Conservation (phyloP, 257 asterid genomes). For the Scutellaria barbata region DNA sequence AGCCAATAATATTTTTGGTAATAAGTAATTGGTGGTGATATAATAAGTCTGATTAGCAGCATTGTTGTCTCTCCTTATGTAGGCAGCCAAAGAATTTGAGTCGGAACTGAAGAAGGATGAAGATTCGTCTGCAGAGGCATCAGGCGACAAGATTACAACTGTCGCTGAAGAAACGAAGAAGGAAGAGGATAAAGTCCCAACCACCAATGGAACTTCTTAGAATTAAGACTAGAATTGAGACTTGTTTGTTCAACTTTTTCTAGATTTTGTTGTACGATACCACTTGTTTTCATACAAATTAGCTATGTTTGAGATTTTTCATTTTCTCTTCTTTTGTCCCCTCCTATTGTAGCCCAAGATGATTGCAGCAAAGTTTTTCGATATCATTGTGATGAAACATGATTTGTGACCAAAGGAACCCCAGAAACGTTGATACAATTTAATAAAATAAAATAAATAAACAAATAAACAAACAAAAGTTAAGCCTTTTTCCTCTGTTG, state of each 20-base stretch:
- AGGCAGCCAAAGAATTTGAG: constrained; percentile 96
- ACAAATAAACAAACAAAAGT: too few species aligned
- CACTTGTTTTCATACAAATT: constrained; percentile 27
- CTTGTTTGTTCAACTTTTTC: constrained; percentile 23
- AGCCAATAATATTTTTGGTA: not conserved
- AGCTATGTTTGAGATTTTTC: constrained; percentile 21
- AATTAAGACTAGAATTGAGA: not conserved
- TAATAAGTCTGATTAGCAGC: not conserved
- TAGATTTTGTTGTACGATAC: constrained; percentile 24
- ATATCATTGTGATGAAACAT: not conserved
- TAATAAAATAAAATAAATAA: too few species aligned
- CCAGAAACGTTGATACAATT: not conserved
- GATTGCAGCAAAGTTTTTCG: not conserved
- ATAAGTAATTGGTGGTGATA: too few species aligned
- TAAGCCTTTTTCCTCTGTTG: too few species aligned
- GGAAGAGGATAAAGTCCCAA: constrained; percentile 52
- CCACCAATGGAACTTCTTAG: constrained; percentile 56
- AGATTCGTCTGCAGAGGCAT: constrained; percentile 47
- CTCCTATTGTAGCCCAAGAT: not conserved
- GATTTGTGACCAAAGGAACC: not conserved
- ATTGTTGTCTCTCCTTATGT: constrained; percentile 1
- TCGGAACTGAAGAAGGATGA: constrained; percentile 76
- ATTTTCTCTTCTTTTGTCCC: not conserved
- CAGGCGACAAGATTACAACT: constrained; percentile 41
- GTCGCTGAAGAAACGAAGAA: constrained; percentile 53